These are phyloP conservation scores for Citrullus amarus DNA, from an alignment of 306 rosid species.

Conservation along the genomic window DNA sequence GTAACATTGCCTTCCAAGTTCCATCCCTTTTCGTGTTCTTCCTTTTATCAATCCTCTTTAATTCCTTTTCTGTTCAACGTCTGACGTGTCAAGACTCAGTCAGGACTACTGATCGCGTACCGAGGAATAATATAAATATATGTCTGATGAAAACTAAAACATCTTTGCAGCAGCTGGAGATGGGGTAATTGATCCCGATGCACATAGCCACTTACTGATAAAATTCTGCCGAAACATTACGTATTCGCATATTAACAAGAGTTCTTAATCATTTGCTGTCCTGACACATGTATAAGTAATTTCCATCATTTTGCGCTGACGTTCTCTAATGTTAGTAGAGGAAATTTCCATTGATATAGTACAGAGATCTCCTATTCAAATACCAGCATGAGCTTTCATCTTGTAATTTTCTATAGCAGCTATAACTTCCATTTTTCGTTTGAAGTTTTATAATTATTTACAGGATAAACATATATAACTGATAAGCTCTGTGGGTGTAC, in stretches of 20 bases:
- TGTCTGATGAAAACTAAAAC: background rate
- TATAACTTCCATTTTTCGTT: background rate
- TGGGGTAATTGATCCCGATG: background rate
- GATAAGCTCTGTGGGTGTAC: background rate
- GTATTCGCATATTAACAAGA: background rate
- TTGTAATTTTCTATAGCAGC: background rate
- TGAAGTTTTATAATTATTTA: background rate
- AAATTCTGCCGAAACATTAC: background rate
- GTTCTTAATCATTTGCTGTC: background rate
- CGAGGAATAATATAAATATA: background rate
- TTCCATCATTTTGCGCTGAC: background rate
- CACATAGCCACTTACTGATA: background rate
- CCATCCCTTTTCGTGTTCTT: background rate
- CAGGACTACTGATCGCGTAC: background rate
- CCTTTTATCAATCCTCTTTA: background rate
- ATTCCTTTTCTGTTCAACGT: background rate
- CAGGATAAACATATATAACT: background rate
- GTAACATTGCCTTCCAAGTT: background rate
- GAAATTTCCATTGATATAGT: background rate
- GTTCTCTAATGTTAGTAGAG: background rate
- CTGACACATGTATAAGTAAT: background rate
- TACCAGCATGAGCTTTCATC: background rate
- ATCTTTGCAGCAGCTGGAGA: background rate
- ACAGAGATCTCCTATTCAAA: background rate
- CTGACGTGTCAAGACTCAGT: background rate